Evolutionary conservation across 495 filamentous ascomycete genomes (phyloP).

Genomic region (Xylaria sp.): DNA sequence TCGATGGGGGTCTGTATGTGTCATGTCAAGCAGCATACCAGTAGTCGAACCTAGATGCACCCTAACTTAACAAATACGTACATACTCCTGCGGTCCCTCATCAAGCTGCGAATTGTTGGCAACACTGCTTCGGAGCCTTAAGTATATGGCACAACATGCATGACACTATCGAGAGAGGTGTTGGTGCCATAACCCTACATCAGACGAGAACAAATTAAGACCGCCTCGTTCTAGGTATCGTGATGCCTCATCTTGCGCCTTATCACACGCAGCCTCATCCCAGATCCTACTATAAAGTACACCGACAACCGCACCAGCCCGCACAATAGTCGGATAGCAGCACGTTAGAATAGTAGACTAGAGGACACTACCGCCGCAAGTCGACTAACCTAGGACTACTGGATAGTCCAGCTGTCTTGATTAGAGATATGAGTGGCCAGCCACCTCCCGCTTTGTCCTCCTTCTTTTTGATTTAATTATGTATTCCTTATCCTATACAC

Average conservation of each 20-base stretch:
- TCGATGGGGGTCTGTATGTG: neutral
- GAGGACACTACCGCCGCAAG: neutral
- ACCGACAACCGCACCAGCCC: neutral
- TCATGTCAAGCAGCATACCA: neutral
- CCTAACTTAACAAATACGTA: neutral
- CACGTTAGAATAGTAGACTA: neutral
- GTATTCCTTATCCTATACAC: too few species aligned
- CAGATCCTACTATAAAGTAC: neutral
- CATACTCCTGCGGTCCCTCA: neutral
- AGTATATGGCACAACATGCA: neutral
- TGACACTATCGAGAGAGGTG: neutral
- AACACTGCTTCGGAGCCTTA: neutral
- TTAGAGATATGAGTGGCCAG: neutral
- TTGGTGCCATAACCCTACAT: neutral
- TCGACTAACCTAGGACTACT: neutral
- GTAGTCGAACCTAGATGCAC: slow-evolving; percentile 1
- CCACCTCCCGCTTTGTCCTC: neutral
- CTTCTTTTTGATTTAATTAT: neutral
- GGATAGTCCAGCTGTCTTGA: neutral
- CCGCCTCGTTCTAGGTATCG: neutral
- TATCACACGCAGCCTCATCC: slow-evolving; percentile 7
- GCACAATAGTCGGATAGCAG: neutral
- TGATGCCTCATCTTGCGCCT: neutral
- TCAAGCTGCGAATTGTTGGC: neutral
- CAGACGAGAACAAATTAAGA: neutral